Percentiles rank a stretch among this genome's conserved stretches.
Conservation (phyloP, 257 asterid species). For the Capsicum baccatum region DNA sequence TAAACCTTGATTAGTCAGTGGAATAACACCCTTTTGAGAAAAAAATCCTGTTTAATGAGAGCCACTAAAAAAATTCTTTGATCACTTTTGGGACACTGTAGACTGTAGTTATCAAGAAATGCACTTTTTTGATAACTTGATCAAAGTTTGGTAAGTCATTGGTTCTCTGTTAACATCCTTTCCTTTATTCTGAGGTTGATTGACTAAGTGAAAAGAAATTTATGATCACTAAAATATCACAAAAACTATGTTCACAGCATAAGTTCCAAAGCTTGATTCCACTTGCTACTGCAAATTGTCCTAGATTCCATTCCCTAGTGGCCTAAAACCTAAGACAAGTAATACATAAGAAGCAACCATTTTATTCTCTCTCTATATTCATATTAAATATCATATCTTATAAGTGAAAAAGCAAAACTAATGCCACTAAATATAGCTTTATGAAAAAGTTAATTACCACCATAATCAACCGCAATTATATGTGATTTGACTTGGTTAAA, state of each 20-base stretch:
- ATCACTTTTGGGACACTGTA: neutral
- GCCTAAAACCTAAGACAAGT: neutral
- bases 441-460: neutral
- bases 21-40: neutral
- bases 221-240: neutral
- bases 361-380: neutral
- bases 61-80: neutral
- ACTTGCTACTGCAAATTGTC: neutral
- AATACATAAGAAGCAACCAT: neutral
- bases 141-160: neutral
- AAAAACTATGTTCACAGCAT: neutral
- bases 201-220: neutral
- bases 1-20: neutral
- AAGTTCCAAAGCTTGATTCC: neutral
- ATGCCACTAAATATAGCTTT: too few relatives aligned
- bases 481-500: constrained; percentile 1
- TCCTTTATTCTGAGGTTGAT: neutral
- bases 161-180: neutral
- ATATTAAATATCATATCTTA: neutral
- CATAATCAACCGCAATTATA: neutral
- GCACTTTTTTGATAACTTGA: neutral
- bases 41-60: neutral
- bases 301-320: neutral
- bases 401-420: neutral
- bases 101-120: neutral